phyloP scores from a whole-genome alignment of 768 basidiomycete genomes.

The Tylopilus balloui region DNA sequence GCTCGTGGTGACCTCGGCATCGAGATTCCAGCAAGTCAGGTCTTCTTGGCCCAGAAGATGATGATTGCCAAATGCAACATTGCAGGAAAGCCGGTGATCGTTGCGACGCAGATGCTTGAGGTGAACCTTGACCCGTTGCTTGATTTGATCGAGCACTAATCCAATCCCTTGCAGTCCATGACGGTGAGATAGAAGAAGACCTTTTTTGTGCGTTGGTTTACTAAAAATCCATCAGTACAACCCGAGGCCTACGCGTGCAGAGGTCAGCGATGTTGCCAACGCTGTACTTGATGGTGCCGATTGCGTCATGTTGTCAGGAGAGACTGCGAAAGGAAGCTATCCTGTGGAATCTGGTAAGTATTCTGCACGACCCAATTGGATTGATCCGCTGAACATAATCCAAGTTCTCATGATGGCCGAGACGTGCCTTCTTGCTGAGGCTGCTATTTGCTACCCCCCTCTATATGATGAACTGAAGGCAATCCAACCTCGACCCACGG shows the following conservation, averaged over 20 bases:
- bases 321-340: conserved; percentile 97
- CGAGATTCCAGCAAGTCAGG: conserved; percentile 98
- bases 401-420: conserved; percentile 99
- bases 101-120: conserved; percentile 99
- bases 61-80: conserved; percentile 99
- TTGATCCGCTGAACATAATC: conserved; percentile 6
- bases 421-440: conserved; percentile 94
- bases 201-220: background rate
- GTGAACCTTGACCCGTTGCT: conserved; percentile 35
- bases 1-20: conserved; percentile 99
- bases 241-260: conserved; percentile 96
- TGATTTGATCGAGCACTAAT: conserved; percentile 9
- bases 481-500: conserved; percentile 82
- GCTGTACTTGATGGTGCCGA: conserved; percentile 98
- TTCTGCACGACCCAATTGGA: background rate
- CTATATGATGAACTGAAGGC: conserved; percentile 84
- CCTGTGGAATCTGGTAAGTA: conserved; percentile 87
- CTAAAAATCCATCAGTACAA: conserved; percentile 67
- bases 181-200: conserved; percentile 51
- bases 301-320: conserved; percentile 99
- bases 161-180: conserved; percentile 65
- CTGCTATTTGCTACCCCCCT: conserved; percentile 91
- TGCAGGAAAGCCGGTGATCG: conserved; percentile 95
- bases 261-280: conserved; percentile 98
- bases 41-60: conserved; percentile 99